These are phyloP conservation scores for Tetradesmus lagerheimii DNA, from an alignment of 139 green algal species.

Conservation along the genomic window DNA sequence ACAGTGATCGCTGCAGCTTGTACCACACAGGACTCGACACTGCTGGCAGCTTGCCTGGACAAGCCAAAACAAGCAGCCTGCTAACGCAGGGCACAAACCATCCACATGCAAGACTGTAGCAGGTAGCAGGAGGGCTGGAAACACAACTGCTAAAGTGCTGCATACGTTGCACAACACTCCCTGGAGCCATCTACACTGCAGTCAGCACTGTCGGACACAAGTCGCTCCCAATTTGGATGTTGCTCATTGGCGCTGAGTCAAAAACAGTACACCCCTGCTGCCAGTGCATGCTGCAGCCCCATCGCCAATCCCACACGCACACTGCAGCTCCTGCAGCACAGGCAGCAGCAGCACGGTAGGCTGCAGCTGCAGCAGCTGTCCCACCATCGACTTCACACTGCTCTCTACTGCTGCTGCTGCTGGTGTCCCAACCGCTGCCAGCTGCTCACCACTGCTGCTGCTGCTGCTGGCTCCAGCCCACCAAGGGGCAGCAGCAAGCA, in stretches of 20 bases:
- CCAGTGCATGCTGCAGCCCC: background rate
- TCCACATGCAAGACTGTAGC: too few relatives aligned
- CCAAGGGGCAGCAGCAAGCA: constrained; percentile 44
- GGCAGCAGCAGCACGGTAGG: constrained; percentile 11
- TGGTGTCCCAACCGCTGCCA: background rate
- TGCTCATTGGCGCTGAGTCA: background rate
- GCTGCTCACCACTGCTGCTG: background rate
- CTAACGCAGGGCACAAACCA: too few relatives aligned
- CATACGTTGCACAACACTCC: too few relatives aligned
- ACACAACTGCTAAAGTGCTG: too few relatives aligned
- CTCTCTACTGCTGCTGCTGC: background rate
- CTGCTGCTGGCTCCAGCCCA: background rate
- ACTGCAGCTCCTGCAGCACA: constrained; percentile 27
- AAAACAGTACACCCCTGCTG: constrained; percentile 17
- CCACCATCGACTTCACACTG: background rate
- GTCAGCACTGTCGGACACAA: too few relatives aligned
- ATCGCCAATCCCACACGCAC: background rate
- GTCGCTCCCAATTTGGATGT: too few relatives aligned
- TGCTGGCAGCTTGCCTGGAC: too few relatives aligned
- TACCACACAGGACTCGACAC: too few relatives aligned
- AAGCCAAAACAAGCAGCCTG: too few relatives aligned
- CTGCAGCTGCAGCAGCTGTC: constrained; percentile 3
- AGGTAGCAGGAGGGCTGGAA: too few relatives aligned
- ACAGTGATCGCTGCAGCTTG: too few relatives aligned
- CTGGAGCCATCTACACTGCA: too few relatives aligned